These are phyloP conservation scores for Iris macrosiphon DNA, from an alignment of 106 monocot genomes.

Conservation along the genomic window DNA sequence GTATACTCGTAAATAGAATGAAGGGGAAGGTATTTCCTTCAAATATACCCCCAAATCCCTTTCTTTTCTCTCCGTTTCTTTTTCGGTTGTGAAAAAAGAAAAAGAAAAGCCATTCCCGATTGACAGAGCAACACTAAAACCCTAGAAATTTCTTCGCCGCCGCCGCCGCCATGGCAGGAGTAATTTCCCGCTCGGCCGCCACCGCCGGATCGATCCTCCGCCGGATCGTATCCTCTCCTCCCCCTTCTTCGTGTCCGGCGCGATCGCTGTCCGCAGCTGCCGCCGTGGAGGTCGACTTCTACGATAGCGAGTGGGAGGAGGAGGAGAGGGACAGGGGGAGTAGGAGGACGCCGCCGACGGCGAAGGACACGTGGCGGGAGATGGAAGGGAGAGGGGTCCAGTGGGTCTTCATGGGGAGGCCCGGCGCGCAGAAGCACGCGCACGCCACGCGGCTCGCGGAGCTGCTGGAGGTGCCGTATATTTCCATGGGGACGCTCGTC, in stretches of 20 bases:
- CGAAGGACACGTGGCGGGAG: conserved; percentile 31
- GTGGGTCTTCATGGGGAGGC: conserved; percentile 93
- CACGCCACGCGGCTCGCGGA: conserved; percentile 68
- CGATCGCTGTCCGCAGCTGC: conserved; percentile 23
- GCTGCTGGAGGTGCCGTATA: conserved; percentile 80
- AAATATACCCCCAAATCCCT: too few relatives aligned
- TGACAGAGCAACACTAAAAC: too few relatives aligned
- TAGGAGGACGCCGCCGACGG: neutral
- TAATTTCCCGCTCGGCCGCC: neutral
- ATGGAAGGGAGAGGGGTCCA: conserved; percentile 52
- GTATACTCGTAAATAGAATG: too few relatives aligned
- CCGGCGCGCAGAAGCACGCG: conserved; percentile 54
- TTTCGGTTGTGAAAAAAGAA: too few relatives aligned
- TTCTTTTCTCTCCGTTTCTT: too few relatives aligned
- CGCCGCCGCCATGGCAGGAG: conserved; percentile 3
- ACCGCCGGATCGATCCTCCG: conserved; percentile 11
- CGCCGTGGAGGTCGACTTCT: conserved; percentile 47
- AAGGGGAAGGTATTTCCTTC: too few relatives aligned
- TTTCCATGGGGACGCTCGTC: conserved; percentile 91
- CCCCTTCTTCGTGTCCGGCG: neutral
- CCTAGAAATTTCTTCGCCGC: neutral
- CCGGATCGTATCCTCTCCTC: neutral
- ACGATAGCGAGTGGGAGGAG: conserved; percentile 43
- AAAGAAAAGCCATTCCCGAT: too few relatives aligned
- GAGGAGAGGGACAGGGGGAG: neutral